Conservation (phyloP, 2,329 filamentous ascomycete species). For the Ceratocystis lukuohia region DNA sequence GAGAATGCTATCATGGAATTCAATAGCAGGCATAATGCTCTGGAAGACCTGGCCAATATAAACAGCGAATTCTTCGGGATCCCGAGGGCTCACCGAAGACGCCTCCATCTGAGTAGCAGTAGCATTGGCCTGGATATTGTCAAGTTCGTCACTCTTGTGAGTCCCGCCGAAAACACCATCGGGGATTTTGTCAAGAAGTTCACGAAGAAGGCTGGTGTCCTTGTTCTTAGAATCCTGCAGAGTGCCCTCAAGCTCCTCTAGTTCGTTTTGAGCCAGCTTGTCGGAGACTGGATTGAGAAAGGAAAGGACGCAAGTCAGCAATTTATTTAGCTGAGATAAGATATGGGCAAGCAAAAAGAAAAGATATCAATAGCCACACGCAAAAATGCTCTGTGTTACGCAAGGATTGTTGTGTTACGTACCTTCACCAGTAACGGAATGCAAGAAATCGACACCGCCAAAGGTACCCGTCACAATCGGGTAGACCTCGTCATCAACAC, state of each 20-base stretch:
- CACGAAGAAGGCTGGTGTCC: conserved; percentile 62
- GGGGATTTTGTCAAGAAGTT: conserved; percentile 70
- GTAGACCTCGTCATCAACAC: conserved; percentile 54
- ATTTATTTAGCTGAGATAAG: not conserved
- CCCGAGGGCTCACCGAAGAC: conserved; percentile 57
- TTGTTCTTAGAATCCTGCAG: conserved; percentile 50
- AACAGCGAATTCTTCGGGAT: conserved; percentile 72
- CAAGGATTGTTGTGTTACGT: conserved; percentile 19
- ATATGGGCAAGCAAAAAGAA: not conserved
- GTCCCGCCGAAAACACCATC: conserved; percentile 64
- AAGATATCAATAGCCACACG: too few relatives aligned
- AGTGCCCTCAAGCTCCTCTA: conserved; percentile 76
- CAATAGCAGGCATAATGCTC: conserved; percentile 77
- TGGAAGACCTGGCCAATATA: conserved; percentile 60
- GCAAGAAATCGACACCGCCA: conserved; percentile 85
- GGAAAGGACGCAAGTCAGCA: not conserved
- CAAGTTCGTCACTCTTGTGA: conserved; percentile 60
- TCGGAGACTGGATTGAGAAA: conserved; percentile 49
- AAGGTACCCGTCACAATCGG: conserved; percentile 85
- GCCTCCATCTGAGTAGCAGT: conserved; percentile 62
- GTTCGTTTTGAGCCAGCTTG: conserved; percentile 81
- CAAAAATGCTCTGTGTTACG: not conserved
- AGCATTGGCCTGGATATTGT: conserved; percentile 67
- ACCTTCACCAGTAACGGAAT: conserved; percentile 64
- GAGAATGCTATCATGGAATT: conserved; percentile 84